These are phyloP conservation scores for Aspergillus versicolor DNA, from an alignment of 2,329 filamentous ascomycete genomes.

Conservation along the genomic window DNA sequence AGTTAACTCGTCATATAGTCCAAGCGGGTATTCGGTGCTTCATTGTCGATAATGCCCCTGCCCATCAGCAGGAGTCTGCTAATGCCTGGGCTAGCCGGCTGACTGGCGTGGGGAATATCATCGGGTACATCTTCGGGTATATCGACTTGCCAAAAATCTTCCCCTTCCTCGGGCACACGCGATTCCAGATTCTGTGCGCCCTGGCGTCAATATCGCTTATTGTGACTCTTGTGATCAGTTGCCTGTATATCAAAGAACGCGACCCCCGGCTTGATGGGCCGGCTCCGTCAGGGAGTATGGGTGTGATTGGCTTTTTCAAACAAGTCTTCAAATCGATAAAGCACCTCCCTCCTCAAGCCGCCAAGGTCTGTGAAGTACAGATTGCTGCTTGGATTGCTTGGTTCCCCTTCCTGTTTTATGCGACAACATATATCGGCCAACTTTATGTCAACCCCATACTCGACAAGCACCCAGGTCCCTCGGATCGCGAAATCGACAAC, in stretches of 20 bases:
- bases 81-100: slow-evolving; percentile 93
- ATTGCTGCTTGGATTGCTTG: slow-evolving; percentile 91
- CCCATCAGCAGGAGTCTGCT: slow-evolving; percentile 88
- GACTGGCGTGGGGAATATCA: slow-evolving; percentile 83
- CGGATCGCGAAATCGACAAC: slow-evolving; percentile 70
- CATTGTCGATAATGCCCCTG: slow-evolving; percentile 88
- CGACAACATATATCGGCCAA: slow-evolving; percentile 88
- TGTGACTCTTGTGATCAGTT: slow-evolving; percentile 69
- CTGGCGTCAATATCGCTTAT: slow-evolving; percentile 75
- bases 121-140: slow-evolving; percentile 86
- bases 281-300: slow-evolving; percentile 59
- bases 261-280: slow-evolving; percentile 74
- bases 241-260: slow-evolving; percentile 68
- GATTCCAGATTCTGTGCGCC: slow-evolving; percentile 89
- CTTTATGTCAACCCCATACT: slow-evolving; percentile 87
- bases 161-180: slow-evolving; percentile 78
- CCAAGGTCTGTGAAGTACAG: slow-evolving; percentile 77
- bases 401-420: slow-evolving; percentile 95
- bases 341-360: slow-evolving; percentile 77
- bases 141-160: slow-evolving; percentile 71
- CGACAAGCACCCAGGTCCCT: slow-evolving; percentile 73
- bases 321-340: slow-evolving; percentile 74
- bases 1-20: slow-evolving; percentile 50
- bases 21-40: slow-evolving; percentile 90
- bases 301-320: slow-evolving; percentile 75